Evolutionary conservation across 129 eudicot genomes (phyloP), one percentile per base, ranked within the genome.

Genomic region (Dittrichia graveolens): DNA sequence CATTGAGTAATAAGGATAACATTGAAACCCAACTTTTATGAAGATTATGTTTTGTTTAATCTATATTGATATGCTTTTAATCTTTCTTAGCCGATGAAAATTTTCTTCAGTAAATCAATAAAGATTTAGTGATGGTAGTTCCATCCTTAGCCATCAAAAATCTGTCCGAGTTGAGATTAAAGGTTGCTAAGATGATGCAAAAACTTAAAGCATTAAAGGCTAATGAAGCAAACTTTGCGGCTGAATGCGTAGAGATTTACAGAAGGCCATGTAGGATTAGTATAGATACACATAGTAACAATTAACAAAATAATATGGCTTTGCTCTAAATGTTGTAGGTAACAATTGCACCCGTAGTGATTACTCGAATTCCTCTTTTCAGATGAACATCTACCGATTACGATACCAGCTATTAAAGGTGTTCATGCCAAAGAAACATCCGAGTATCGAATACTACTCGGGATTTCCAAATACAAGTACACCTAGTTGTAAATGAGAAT

Each of bases 371-470:
- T 49, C 34, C 50, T 63, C 46, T 42, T 18, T 63, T 63, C 69
- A 8, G 52, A 44, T 42, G 31, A 40, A n/a, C 66, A 61, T 61
- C 45, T 9, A 2, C 31, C 31, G 2, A 24, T 24, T 24, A 34
- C 42, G 31, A 67, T 47, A 67, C 7, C 59, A 67, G 58, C 59
- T 68, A 35, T 60, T 45, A 35, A 37, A 60, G 65, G 45, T 60
- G 65, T 35, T 60, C 37, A 38, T 60, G 63, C 40, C 5, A 57
- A 57, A 57, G 63, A 57, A 19, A 57, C 7, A 24, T 10, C 24
- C 9, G 40, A 9, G 12, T 57, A 31, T 57, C 63, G 6, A 57
- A 57, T 57, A 37, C n/a, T 38, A 61, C 66, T 37, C 31, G 67
- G 47, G 46, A 61, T 61, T 39, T 39, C 47, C 24, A 61, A 11